Conservation (phyloP, 352 stramenopile genomes). For the Globisporangium abappressorium region DNA sequence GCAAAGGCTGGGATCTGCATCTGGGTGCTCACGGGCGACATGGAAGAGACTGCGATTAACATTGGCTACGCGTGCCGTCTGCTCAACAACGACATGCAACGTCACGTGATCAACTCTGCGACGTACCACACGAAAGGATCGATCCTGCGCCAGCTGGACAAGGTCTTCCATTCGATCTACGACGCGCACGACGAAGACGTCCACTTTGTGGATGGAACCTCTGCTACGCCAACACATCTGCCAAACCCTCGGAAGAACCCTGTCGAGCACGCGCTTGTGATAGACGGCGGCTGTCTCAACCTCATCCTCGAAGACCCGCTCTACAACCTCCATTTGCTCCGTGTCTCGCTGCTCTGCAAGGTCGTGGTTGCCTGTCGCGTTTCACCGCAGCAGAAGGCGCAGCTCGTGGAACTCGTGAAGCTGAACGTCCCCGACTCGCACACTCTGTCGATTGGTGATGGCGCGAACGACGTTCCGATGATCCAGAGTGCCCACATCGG, state of each 20-base stretch:
- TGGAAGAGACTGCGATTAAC: constrained; percentile 90
- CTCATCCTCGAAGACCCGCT: constrained; percentile 68
- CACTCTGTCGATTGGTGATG: constrained; percentile 89
- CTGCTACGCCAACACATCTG: constrained; percentile 27
- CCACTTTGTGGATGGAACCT: neutral
- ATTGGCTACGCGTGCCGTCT: constrained; percentile 85
- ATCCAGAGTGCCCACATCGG: constrained; percentile 90
- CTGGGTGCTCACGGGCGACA: constrained; percentile 88
- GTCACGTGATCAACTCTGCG: constrained; percentile 75
- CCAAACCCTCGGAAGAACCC: constrained; percentile 18
- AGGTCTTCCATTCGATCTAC: constrained; percentile 75
- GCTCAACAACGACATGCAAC: constrained; percentile 93
- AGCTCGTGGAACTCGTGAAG: constrained; percentile 96
- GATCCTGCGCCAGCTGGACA: constrained; percentile 68
- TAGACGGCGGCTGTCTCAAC: constrained; percentile 92
- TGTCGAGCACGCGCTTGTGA: constrained; percentile 88
- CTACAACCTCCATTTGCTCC: constrained; percentile 80
- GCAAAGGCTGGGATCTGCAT: constrained; percentile 78
- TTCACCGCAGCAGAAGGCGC: constrained; percentile 97
- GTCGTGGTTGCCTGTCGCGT: constrained; percentile 98
- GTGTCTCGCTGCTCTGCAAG: constrained; percentile 88
- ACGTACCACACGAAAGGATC: constrained; percentile 66
- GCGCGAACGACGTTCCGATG: constrained; percentile 90
- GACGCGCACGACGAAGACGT: constrained; percentile 12
- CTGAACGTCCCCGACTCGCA: constrained; percentile 78